Evolutionary conservation across 805 yeast species (phyloP), one percentile per base, ranked within the genome.

Genomic region (Metschnikowia cubensis): DNA sequence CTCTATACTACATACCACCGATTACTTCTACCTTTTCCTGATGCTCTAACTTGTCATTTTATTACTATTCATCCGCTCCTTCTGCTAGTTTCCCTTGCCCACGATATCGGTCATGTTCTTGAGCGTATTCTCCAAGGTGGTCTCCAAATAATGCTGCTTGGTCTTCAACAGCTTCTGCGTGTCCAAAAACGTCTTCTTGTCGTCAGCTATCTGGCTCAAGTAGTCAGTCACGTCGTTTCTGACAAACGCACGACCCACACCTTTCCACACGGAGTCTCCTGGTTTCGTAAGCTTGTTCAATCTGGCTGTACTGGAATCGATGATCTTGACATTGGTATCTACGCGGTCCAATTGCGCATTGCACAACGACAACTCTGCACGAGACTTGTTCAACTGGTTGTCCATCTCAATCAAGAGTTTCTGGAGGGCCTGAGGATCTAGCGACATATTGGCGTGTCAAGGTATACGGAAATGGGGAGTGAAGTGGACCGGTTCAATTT

Each of bases 241-340:
- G 8, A 85, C 68, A 63, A 85, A 87, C 31, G 89, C 80, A 66
- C 85, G 86, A 29, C 97, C 97, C 34, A 88, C 80, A 4, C 95
- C 88, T 62, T 87, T 81, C 94, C 96, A 90, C 4, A 90, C 91
- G 18, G 71, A 71, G 8, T 70, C 74, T 13, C 77, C 62, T 3
- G 60, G 57, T 44, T 57, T 59, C 39, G 79, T 72, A 29, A 69
- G 55, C 39, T 59, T 56, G 22, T 68, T 70, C 45, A 89, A 70
- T 56, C 85, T 87, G 33, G 74, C 62, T 33, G 75, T 67, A 7
- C 95, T 85, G 40, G 80, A 71, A 22, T 77, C 76, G 18, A 83
- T 76, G 43, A 86, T 63, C 57, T 73, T 75, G 56, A 78, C 67
- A 57, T 77, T 78, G 42, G 83, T 77, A 49, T 70, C 66, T 21